Evolutionary conservation across 202 grass and related monocot genomes (phyloP), one percentile per base, ranked within the genome.

Genomic region (Eragrostis tef): DNA sequence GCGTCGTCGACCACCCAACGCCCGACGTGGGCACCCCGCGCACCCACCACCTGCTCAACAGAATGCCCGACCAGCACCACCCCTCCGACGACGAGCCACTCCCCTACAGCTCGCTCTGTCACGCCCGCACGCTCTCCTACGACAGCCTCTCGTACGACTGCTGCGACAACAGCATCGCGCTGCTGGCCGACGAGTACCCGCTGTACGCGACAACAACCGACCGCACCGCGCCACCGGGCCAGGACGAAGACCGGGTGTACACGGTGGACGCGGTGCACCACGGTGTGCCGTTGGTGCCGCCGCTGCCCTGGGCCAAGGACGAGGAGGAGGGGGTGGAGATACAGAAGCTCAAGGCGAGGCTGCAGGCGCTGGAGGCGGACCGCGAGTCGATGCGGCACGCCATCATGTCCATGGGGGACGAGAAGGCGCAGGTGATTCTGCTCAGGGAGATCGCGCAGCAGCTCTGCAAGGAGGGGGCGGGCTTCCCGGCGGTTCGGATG

Each of bases 321-420:
- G 75, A 81, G n/a, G 26, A 91, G 71, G 87, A 94, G 64, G 75
- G 73, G 22, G 26, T 25, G 6, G 84, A 91, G 69, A 93, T 98
- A 58, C 70, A 64, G 39, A 89, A 91, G 76, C 90, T 98, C 73
- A 89, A 84, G 26, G 78, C 70, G 13, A 88, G 90, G 47, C 39
- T 98, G 79, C 92, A 79, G 41, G 92, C 85, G 34, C 77, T 95
- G 7, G 95, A 98, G 83, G 95, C 95, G 0, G 92, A 98, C 45
- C 79, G 92, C 57, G 95, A 98, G 80, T 90, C 92, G 0, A 95
- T 95, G 95, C 74, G 87, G 15, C 88, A 95, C 47, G 79, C 92
- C 21, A 88, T 98, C 51, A 78, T 93, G 67, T 87, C 90, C 13
- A 91, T 98, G 86, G 87, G 92, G 21, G 85, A 93, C 7, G 88